A percentile compares a stretch with the other conserved stretches of the same genome.
phyloP scores from a whole-genome alignment of 345 rosid genomes.

The Gossypium mustelinum region DNA sequence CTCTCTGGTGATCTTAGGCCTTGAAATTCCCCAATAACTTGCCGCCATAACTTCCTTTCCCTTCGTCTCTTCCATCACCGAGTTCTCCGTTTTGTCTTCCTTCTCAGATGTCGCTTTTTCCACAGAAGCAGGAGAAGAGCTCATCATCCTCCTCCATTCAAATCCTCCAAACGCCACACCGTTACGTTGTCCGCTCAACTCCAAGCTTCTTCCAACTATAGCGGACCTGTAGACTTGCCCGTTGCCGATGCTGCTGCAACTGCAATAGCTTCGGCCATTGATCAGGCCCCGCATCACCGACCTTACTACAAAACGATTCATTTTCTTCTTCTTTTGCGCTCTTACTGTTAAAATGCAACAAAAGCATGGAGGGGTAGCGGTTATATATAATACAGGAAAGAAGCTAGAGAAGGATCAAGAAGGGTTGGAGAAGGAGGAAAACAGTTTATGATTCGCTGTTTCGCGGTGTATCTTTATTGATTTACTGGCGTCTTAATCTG shows the following conservation, averaged over 20 bases:
- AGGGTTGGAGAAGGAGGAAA: not conserved
- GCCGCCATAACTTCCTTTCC: constrained; percentile 27
- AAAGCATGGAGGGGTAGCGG: not conserved
- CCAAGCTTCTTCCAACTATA: not conserved
- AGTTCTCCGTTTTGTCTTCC: constrained; percentile 18
- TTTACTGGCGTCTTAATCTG: not conserved
- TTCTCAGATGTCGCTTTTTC: constrained; percentile 14
- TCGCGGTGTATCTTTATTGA: not conserved
- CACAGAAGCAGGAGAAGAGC: constrained; percentile 17
- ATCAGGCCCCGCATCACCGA: constrained; percentile 27
- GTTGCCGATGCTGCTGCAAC: constrained; percentile 1
- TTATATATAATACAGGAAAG: not conserved
- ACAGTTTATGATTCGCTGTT: not conserved
- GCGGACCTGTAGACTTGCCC: constrained; percentile 14
- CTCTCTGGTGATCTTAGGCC: constrained; percentile 42
- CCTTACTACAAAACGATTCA: constrained; percentile 31
- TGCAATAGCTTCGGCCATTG: constrained; percentile 9
- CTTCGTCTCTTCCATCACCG: constrained; percentile 16
- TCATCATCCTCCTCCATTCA: constrained; percentile 24
- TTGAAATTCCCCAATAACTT: constrained; percentile 74
- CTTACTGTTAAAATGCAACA: not conserved
- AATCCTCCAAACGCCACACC: constrained; percentile 9
- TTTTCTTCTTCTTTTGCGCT: not conserved
- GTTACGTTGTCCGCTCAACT: not conserved
- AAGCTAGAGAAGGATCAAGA: not conserved